A percentile compares a stretch with the other conserved stretches of the same genome.
Evolutionary conservation across 371 early-diverging fungal genomes (phyloP).

Genomic region (Amoeboaphelidium occidentale): DNA sequence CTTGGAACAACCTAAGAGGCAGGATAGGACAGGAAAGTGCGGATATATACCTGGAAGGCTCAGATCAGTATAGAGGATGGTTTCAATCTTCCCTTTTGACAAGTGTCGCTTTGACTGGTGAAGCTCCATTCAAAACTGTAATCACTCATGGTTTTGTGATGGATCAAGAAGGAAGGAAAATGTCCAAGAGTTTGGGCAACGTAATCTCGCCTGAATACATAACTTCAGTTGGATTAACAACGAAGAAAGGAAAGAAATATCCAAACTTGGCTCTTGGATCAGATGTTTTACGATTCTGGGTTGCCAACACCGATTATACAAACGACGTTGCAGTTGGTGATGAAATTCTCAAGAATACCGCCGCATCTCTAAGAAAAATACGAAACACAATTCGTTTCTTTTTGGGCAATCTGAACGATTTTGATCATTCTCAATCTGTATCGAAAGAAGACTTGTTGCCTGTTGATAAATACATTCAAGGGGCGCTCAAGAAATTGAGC

Average conservation of each 20-base stretch:
- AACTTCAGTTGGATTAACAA: slow-evolving; percentile 12
- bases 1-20: slow-evolving; percentile 43
- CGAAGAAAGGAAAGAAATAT: slow-evolving; percentile 23
- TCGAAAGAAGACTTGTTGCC: slow-evolving; percentile 1
- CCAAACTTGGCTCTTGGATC: slow-evolving; percentile 54
- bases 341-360: slow-evolving; percentile 29
- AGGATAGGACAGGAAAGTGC: slow-evolving; percentile 22
- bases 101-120: slow-evolving; percentile 45
- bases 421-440: slow-evolving; percentile 4
- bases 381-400: slow-evolving; percentile 53
- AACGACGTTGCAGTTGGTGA: slow-evolving; percentile 49
- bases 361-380: slow-evolving; percentile 43
- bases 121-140: slow-evolving; percentile 53
- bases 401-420: slow-evolving; percentile 49
- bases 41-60: slow-evolving; percentile 77
- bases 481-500: slow-evolving; percentile 31
- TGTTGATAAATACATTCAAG: slow-evolving; percentile 46
- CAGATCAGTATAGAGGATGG: slow-evolving; percentile 94
- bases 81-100: slow-evolving; percentile 83
- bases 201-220: slow-evolving; percentile 45
- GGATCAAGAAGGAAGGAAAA: slow-evolving; percentile 71
- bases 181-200: slow-evolving; percentile 85
- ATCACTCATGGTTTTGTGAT: slow-evolving; percentile 80
- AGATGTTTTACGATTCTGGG: slow-evolving; percentile 59
- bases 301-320: slow-evolving; percentile 56